Evolutionary conservation across 208 protist species (phyloP).

Genomic region (Angomonas ambiguus): DNA sequence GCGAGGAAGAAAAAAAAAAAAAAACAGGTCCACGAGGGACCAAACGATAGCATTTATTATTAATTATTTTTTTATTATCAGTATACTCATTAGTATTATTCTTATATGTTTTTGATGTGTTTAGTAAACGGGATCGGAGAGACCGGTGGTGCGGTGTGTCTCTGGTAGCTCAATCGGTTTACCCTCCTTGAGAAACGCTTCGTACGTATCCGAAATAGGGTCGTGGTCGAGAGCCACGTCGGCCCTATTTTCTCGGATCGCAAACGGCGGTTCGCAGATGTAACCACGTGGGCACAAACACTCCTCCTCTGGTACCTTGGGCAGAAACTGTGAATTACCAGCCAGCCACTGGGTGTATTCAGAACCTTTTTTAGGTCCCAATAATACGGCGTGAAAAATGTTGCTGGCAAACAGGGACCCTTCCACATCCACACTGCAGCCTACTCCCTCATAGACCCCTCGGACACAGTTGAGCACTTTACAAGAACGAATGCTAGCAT

Average conservation of each 20-base stretch:
- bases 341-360: too few species aligned
- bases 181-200: constrained; percentile 33
- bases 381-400: constrained; percentile 51
- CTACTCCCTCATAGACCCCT: constrained; percentile 60
- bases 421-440: constrained; percentile 27
- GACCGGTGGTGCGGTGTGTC: constrained; percentile 29
- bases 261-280: constrained; percentile 14
- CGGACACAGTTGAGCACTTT: constrained; percentile 47
- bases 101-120: background rate
- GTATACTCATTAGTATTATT: too few species aligned
- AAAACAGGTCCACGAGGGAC: too few species aligned
- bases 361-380: too few species aligned
- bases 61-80: too few species aligned
- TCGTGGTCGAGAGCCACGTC: constrained; percentile 54
- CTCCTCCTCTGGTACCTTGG: too few species aligned
- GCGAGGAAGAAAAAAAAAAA: too few species aligned
- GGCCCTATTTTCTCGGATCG: constrained; percentile 23
- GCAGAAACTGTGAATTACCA: too few species aligned
- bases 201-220: constrained; percentile 59
- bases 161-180: constrained; percentile 24
- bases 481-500: constrained; percentile 24
- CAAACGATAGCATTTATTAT: too few species aligned
- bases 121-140: constrained; percentile 58
- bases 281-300: constrained; percentile 21
- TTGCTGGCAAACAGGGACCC: constrained; percentile 40